Conservation (phyloP, 2,329 filamentous ascomycete genomes). For the Erysiphe neolycopersici region DNA sequence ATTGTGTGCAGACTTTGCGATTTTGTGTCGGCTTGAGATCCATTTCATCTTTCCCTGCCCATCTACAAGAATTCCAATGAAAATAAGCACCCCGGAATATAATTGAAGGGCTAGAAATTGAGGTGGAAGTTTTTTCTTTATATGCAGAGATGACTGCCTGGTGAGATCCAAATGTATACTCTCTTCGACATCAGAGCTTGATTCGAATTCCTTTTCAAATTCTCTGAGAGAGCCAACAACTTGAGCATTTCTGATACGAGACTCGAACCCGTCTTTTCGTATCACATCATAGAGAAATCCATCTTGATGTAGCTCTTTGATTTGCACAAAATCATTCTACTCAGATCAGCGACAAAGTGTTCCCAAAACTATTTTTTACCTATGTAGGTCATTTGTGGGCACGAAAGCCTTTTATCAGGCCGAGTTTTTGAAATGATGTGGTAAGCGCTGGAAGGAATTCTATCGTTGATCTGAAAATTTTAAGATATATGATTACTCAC, state of each 20-base stretch:
- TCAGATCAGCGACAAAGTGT: constrained; percentile 5
- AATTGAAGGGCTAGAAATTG: constrained; percentile 58
- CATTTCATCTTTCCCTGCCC: constrained; percentile 13
- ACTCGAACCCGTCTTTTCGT: constrained; percentile 54
- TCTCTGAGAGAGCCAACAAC: constrained; percentile 35
- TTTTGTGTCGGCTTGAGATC: constrained; percentile 28
- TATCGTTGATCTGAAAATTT: neutral
- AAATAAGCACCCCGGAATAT: constrained; percentile 45
- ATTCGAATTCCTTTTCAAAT: constrained; percentile 9
- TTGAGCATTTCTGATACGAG: constrained; percentile 51
- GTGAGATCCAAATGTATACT: constrained; percentile 3
- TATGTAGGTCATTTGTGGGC: neutral
- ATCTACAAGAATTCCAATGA: constrained; percentile 37
- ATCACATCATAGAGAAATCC: constrained; percentile 49
- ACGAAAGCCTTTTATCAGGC: neutral
- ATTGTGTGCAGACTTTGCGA: constrained; percentile 24
- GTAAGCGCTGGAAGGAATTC: neutral
- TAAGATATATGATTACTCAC: constrained; percentile 20
- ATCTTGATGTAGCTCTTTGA: constrained; percentile 45
- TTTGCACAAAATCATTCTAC: constrained; percentile 52
- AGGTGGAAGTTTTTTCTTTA: constrained; percentile 28
- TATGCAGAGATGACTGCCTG: constrained; percentile 3
- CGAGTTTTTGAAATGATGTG: neutral
- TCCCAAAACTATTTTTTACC: neutral
- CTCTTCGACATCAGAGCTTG: neutral